Conservation (phyloP, 1,284 basidiomycete genomes). For the Leccinum griseonigrum region DNA sequence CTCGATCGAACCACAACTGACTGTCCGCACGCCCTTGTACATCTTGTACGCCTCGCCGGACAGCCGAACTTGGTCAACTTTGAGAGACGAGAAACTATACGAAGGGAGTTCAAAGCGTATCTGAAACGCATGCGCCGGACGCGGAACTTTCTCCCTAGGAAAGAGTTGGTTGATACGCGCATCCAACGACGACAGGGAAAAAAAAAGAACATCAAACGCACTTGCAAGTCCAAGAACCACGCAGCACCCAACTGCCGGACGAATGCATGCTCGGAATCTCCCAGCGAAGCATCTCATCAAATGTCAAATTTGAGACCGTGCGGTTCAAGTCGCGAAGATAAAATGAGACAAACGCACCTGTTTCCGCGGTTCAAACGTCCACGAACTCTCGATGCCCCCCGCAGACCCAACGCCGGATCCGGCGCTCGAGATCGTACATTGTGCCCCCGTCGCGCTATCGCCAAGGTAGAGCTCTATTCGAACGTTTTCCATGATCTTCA, state of each 20-base stretch:
- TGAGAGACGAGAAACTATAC: conserved; percentile 76
- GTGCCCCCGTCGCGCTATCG: conserved; percentile 63
- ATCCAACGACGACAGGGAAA: neutral
- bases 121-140: conserved; percentile 69
- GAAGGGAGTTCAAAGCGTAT: conserved; percentile 72
- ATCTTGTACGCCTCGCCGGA: conserved; percentile 79
- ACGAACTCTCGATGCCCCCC: conserved; percentile 48
- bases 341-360: conserved; percentile 40
- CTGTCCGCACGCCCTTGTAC: conserved; percentile 77
- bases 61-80: conserved; percentile 85
- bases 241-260: conserved; percentile 68
- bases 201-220: conserved; percentile 34
- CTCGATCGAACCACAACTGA: conserved; percentile 60
- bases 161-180: neutral
- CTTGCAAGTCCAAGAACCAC: conserved; percentile 75
- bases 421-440: conserved; percentile 55
- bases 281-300: conserved; percentile 66
- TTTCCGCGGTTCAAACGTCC: conserved; percentile 74
- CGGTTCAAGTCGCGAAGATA: neutral
- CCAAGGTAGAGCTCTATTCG: conserved; percentile 75
- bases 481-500: conserved; percentile 68
- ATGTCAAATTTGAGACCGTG: neutral
- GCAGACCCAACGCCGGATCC: conserved; percentile 53
- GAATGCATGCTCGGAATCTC: conserved; percentile 68
- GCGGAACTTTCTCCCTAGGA: conserved; percentile 38